Conservation (phyloP, 768 basidiomycete genomes). For the Basidioascus undulatus region DNA sequence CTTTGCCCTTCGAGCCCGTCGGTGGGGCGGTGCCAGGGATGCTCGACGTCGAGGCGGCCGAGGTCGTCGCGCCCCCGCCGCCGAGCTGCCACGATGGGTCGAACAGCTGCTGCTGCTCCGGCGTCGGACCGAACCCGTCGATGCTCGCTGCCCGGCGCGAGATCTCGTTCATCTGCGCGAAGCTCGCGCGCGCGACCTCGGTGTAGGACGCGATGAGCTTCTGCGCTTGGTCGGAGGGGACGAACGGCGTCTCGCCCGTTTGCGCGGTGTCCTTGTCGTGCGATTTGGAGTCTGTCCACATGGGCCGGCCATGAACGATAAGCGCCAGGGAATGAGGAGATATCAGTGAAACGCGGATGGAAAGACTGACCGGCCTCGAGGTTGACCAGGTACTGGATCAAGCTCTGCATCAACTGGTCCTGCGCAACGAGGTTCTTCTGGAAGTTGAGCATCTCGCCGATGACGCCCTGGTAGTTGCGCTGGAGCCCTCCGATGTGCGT, state of each 20-base stretch:
- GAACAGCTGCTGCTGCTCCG: background rate
- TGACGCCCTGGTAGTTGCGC: constrained; percentile 39
- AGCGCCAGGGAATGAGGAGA: too few species aligned
- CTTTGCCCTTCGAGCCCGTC: too few species aligned
- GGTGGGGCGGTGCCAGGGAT: constrained; percentile 1
- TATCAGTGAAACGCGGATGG: too few species aligned
- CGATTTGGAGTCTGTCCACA: too few species aligned
- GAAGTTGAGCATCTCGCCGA: constrained; percentile 46
- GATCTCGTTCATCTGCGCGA: constrained; percentile 57
- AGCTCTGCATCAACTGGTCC: constrained; percentile 54
- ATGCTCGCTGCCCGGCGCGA: constrained; percentile 29
- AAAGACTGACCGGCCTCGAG: constrained; percentile 34
- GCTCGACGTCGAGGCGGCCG: background rate
- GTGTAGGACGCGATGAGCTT: constrained; percentile 21
- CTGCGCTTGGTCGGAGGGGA: constrained; percentile 12
- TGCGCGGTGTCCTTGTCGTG: constrained; percentile 1
- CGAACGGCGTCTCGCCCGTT: constrained; percentile 5
- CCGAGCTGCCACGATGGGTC: too few species aligned
- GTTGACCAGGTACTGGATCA: constrained; percentile 59
- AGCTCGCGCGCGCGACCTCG: constrained; percentile 40
- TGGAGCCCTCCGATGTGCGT: constrained; percentile 34
- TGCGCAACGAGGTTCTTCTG: constrained; percentile 57
- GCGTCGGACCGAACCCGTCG: background rate
- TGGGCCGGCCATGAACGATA: too few species aligned
- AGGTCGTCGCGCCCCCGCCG: too few species aligned